Evolutionary conservation across 2,329 filamentous ascomycete species (phyloP), one percentile per base, ranked within the genome.

Genomic region (Gremmenia infestans): DNA sequence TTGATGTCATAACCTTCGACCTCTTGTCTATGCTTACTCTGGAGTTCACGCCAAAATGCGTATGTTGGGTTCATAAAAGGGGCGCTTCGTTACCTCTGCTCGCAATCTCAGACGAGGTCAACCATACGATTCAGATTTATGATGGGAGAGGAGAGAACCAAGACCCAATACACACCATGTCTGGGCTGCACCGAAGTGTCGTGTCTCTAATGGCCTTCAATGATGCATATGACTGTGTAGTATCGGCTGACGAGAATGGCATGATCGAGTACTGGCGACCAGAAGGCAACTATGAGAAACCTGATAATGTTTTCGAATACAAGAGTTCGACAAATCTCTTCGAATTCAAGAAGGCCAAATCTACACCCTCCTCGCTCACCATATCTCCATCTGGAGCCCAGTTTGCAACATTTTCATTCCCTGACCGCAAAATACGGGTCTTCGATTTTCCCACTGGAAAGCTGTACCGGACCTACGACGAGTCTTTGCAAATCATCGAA

Each of bases 181-280:
- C 85, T 61, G 82, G 82, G 5, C 73, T 99, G n/a, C 94, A 99
- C 70, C 81, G 90, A 57, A 87, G 81, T 52, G 83, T 91, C 0
- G 89, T 99, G 2, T 83, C 87, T 28, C 74, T 95, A 23, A 93
- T 99, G 82, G 85, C 86, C 0, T 99, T 91, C 76, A 99, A 97
- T 72, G 85, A 91, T 69, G 75, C 80, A 5, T 96, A 86, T 68
- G 87, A 97, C 72, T 99, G 94, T 68, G 92, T 96, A 1, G 76
- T 97, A 6, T 97, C 94, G 1, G 86, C 86, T 0, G 95, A 99
- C 63, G 86, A 93, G 63, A 83, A 83, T 53, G 93, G 94, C 23
- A 97, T 97, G 93, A 71, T 99, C 9, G 94, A 99, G 72, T 99
- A 99, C 74, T 99, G 94, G 94, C 82, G 83, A 56, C 91, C 94